phyloP scores from a whole-genome alignment of 345 rosid species.

The Noccaea bulbosa region DNA sequence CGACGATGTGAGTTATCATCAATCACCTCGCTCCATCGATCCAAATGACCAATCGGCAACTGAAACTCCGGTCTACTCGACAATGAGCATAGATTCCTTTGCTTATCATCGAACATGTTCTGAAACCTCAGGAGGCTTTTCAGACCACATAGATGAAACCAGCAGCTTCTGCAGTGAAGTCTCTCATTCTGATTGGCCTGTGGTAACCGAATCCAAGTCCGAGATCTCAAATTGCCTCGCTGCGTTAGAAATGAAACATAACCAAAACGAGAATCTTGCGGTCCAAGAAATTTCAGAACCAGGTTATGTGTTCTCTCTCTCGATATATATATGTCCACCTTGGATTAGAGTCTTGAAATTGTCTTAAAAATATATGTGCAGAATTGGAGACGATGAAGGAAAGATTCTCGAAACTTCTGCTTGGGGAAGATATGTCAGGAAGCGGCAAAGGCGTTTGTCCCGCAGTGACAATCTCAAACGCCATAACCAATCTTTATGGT shows the following conservation, averaged over 20 bases:
- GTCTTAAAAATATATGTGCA: conserved; percentile 21
- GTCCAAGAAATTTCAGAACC: conserved; percentile 56
- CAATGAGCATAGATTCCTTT: conserved; percentile 61
- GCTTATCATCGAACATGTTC: conserved; percentile 61
- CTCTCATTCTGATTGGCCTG: conserved; percentile 66
- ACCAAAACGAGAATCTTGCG: conserved; percentile 44
- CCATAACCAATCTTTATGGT: conserved; percentile 92
- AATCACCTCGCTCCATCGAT: conserved; percentile 54
- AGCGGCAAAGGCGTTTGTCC: conserved; percentile 88
- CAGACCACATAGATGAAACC: conserved; percentile 62
- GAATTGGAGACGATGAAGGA: conserved; percentile 83
- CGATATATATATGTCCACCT: not conserved
- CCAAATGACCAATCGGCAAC: conserved; percentile 52
- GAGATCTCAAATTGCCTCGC: conserved; percentile 33
- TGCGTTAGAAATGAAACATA: conserved; percentile 48
- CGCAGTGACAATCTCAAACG: conserved; percentile 82
- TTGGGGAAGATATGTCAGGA: conserved; percentile 97
- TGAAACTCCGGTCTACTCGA: conserved; percentile 62
- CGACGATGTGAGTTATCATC: conserved; percentile 57
- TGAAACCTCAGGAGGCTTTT: conserved; percentile 59
- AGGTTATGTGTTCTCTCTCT: conserved; percentile 49
- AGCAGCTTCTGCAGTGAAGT: conserved; percentile 61
- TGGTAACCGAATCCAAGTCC: conserved; percentile 43
- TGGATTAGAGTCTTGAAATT: not conserved
- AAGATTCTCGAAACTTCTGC: conserved; percentile 78